Evolutionary conservation across 306 rosid species (phyloP).

Genomic region (Clitoria ternatea): DNA sequence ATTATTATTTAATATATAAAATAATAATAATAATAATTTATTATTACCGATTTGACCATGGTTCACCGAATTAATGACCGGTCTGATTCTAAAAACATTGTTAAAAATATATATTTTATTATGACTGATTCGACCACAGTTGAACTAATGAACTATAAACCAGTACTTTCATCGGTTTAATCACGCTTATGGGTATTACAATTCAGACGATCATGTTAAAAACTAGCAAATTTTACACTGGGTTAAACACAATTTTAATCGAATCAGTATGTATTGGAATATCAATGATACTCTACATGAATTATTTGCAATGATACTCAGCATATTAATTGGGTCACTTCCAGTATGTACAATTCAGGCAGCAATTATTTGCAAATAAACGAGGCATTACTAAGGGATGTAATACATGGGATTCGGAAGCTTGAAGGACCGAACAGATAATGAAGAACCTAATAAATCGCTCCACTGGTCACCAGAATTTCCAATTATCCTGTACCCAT

Average conservation of each 20-base stretch:
- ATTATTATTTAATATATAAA: no score
- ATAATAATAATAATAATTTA: no score
- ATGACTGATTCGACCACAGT: no score
- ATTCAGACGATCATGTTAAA: background rate
- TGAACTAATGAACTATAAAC: no score
- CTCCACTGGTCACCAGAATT: slow-evolving; percentile 99
- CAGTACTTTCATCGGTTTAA: no score
- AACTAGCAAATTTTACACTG: background rate
- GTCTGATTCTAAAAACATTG: no score
- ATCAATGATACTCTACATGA: slow-evolving; percentile 1
- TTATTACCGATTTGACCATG: no score
- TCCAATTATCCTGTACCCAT: slow-evolving; percentile 76
- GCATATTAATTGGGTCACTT: slow-evolving; percentile 9
- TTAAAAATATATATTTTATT: no score
- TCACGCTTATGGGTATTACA: background rate
- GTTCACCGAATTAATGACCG: no score
- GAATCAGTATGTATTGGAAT: background rate
- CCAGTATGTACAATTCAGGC: slow-evolving; percentile 21
- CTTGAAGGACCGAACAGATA: slow-evolving; percentile 73
- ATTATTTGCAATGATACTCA: background rate
- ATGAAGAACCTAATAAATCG: slow-evolving; percentile 64
- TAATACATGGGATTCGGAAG: slow-evolving; percentile 97
- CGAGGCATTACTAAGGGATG: slow-evolving; percentile 40
- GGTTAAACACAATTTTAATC: background rate
- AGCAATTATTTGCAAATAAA: slow-evolving; percentile 21